These are phyloP conservation scores for Fusarium sp. DNA, from an alignment of 2,329 filamentous ascomycete genomes.

Conservation along the genomic window DNA sequence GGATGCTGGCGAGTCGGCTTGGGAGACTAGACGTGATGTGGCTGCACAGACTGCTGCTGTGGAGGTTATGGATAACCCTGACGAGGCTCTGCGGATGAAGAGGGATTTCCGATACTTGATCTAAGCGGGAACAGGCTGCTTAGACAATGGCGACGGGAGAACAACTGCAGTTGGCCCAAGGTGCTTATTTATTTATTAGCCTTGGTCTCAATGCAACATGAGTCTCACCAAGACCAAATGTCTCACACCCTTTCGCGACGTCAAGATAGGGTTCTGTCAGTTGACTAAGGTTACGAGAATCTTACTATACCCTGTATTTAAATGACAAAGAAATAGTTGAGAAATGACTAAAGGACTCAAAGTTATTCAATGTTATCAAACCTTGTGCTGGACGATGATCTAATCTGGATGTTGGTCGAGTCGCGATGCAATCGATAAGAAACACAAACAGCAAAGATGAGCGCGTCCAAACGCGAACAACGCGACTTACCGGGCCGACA, in stretches of 20 bases:
- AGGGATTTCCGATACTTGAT: slow-evolving; percentile 59
- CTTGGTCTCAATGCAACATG: not conserved
- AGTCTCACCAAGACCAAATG: not conserved
- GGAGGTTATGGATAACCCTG: slow-evolving; percentile 52
- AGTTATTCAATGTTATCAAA: not conserved
- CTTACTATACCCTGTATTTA: not conserved
- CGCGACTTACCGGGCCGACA: not conserved
- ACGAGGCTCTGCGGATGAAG: slow-evolving; percentile 56
- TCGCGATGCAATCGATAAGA: not conserved
- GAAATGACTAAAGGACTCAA: not conserved
- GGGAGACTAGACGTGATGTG: slow-evolving; percentile 50
- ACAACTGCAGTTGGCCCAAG: not conserved
- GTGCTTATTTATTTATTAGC: not conserved
- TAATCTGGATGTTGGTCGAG: not conserved
- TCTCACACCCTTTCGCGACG: not conserved
- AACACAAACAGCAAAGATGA: not conserved
- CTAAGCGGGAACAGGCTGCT: slow-evolving; percentile 35
- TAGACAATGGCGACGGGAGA: not conserved
- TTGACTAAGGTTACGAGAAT: not conserved
- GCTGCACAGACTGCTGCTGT: slow-evolving; percentile 51
- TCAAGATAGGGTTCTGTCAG: not conserved
- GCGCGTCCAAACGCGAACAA: not conserved
- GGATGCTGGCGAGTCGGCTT: slow-evolving; percentile 52
- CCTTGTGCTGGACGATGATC: not conserved
- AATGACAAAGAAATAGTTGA: not conserved